Evolutionary conservation across 163 green algal species (phyloP), one percentile per base, ranked within the genome.

Genomic region (Botryococcus braunii): DNA sequence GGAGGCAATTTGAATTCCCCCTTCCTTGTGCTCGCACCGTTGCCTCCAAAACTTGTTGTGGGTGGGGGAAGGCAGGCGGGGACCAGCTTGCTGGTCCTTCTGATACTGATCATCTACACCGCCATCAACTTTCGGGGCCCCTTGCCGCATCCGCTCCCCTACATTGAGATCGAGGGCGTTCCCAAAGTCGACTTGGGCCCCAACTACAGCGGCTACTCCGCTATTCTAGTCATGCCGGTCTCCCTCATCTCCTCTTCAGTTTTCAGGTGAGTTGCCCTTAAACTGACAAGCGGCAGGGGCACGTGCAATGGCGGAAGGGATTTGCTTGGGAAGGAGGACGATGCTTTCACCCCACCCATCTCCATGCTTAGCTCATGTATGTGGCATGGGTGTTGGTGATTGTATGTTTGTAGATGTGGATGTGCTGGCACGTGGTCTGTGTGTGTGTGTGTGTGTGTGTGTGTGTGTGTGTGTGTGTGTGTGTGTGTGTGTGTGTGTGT

Each of bases 181-280:
- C 69, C 83, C 3, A 66, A 39, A 8, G n/a, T 1, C 25, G 66
- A 77, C 11, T 56, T 84, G 9, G 59, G 57, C 1, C 49, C 65
- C 63, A 80, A 77, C 31, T 72, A 72, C 17, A 36, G 35, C 5
- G 86, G 87, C 60, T 85, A 83, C 59, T 76, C 77, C 4, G 75
- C 81, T 62, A 87, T 92, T 63, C 82, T 82, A 29, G 74, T 77
- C 27, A 87, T 94, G 86, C 85, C 86, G 58, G 79, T 83, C 65
- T 88, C 84, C 2, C 81, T 94, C 8, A 79, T 86, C 62, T 74
- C 74, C 25, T 70, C 84, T 50, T 89, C 81, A 32, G 70, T 92
- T 25, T 92, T 91, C 72, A 80, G 62, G 63, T 69, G 47, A 40
- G 52, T 27, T 8, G 9, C 52, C 52, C 52, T n/a, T 46, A 17